Conservation (phyloP, 2,329 filamentous ascomycete genomes). For the Hypoxylon sp. region DNA sequence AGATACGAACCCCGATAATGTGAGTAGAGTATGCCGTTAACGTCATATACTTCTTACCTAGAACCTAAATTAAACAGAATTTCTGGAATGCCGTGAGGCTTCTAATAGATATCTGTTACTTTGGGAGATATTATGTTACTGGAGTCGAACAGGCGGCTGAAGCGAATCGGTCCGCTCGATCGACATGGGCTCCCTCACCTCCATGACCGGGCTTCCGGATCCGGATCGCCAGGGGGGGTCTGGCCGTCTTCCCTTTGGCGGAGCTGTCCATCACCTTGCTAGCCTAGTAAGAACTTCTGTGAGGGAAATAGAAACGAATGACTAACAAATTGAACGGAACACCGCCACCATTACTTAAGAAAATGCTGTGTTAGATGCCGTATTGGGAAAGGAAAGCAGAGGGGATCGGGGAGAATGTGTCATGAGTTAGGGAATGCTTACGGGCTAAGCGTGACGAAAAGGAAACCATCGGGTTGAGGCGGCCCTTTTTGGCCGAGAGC, state of each 20-base stretch:
- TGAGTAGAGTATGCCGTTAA: not conserved
- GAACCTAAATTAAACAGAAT: too few species aligned
- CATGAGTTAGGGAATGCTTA: slow-evolving; percentile 21
- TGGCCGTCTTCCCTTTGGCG: not conserved
- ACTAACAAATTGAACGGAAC: slow-evolving; percentile 16
- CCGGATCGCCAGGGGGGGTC: slow-evolving; percentile 4
- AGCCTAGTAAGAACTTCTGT: slow-evolving; percentile 1
- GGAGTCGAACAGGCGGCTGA: slow-evolving; percentile 8
- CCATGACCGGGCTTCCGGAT: slow-evolving; percentile 16
- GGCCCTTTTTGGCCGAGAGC: slow-evolving; percentile 19
- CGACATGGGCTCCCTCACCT: slow-evolving; percentile 14
- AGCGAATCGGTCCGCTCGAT: slow-evolving; percentile 18
- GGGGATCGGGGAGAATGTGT: slow-evolving; percentile 20
- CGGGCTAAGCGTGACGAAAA: slow-evolving; percentile 19
- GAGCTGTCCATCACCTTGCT: not conserved
- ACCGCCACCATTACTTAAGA: slow-evolving; percentile 29
- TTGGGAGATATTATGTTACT: not conserved
- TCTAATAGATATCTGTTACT: not conserved
- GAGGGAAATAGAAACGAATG: slow-evolving; percentile 8
- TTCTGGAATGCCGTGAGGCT: not conserved
- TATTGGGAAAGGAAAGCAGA: slow-evolving; percentile 9
- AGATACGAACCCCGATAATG: not conserved
- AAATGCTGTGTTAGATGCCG: slow-evolving; percentile 14
- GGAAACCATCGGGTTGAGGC: slow-evolving; percentile 36
- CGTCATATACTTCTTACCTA: too few species aligned